A percentile compares a stretch with the other conserved stretches of the same genome.
phyloP scores from a whole-genome alignment of 148 eudicot genomes.

The Rhododendron williamsianum region DNA sequence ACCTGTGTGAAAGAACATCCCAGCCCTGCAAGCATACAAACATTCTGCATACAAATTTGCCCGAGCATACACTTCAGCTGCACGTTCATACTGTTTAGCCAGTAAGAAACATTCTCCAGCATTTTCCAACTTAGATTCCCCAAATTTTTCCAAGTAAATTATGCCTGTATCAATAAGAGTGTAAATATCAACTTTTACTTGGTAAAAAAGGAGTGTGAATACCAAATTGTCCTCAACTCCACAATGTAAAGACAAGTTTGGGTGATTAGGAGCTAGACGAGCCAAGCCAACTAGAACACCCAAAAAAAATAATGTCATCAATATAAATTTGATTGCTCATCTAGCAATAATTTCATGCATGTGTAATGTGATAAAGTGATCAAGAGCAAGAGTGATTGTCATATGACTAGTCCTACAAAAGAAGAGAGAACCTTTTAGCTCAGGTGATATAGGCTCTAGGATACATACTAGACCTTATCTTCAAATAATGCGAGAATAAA shows the following conservation, averaged over 20 bases:
- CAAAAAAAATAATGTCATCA: not conserved
- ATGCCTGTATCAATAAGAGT: conserved; percentile 13
- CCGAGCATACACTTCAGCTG: conserved; percentile 33
- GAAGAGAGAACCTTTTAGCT: not conserved
- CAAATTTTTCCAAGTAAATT: conserved; percentile 15
- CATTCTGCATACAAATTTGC: conserved; percentile 20
- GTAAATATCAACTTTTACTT: not conserved
- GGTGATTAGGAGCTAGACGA: not conserved
- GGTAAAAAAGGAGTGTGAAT: not conserved
- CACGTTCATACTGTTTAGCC: conserved; percentile 20
- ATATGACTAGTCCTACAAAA: not conserved
- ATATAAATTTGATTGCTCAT: not conserved
- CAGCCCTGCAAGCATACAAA: conserved; percentile 29
- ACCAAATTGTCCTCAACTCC: not conserved
- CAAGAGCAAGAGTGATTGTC: not conserved
- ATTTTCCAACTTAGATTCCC: conserved; percentile 20
- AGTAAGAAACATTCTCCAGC: conserved; percentile 36
- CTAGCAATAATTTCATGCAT: not conserved
- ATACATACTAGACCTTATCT: not conserved
- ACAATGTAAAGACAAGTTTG: not conserved
- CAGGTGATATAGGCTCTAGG: not conserved
- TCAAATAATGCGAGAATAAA: not conserved
- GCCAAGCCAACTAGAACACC: not conserved
- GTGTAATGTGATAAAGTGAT: not conserved
- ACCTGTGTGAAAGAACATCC: conserved; percentile 34